phyloP scores from a whole-genome alignment of 139 green algal species.

The Volvox africanus region DNA sequence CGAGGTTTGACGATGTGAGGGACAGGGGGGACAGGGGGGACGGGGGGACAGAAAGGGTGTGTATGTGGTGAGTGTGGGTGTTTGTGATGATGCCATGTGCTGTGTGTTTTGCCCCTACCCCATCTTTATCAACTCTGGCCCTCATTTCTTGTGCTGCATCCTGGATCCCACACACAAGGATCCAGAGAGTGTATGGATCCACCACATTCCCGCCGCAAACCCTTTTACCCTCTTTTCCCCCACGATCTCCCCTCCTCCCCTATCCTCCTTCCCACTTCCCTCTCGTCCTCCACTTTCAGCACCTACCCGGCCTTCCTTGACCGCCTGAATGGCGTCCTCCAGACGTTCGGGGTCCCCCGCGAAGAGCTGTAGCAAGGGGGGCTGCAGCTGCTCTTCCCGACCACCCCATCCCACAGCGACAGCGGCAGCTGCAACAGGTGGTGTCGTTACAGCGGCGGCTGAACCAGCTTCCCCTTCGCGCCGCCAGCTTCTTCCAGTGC shows the following conservation, averaged over 20 bases:
- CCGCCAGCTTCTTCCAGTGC: neutral
- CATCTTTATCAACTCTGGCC: no score
- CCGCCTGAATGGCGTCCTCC: slow-evolving; percentile 35
- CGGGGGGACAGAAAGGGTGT: no score
- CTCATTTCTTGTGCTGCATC: no score
- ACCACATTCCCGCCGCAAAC: no score
- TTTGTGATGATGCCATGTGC: no score
- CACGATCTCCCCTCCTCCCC: neutral
- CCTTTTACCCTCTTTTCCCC: no score
- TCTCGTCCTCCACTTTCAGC: neutral
- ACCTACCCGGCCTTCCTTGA: neutral
- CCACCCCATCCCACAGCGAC: neutral
- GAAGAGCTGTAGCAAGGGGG: slow-evolving; percentile 47
- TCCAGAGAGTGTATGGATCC: no score
- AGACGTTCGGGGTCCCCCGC: slow-evolving; percentile 28
- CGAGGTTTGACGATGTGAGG: no score
- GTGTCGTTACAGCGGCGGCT: neutral
- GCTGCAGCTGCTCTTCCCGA: neutral
- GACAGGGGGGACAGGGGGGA: no score
- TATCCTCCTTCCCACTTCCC: neutral
- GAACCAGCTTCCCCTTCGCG: neutral
- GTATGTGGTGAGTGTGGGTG: no score
- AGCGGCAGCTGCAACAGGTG: neutral
- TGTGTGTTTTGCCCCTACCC: no score
- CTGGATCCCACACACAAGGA: no score